phyloP scores from a whole-genome alignment of 179 eudicot genomes.

The Silene coronaria region DNA sequence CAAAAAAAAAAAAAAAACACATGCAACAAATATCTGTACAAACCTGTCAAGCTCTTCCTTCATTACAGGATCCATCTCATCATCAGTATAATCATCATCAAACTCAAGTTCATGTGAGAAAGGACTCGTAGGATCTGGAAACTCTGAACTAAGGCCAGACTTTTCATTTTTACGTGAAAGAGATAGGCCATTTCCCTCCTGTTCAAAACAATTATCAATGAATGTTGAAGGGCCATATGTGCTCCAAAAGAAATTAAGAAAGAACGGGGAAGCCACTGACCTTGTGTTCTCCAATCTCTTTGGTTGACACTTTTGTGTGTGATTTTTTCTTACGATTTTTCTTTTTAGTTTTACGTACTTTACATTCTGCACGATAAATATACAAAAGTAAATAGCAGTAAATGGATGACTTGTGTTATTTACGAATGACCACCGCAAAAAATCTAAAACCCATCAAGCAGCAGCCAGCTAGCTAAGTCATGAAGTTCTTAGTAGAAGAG shows the following conservation, averaged over 20 bases:
- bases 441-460: background rate
- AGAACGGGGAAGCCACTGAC: conserved; percentile 24
- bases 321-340: conserved; percentile 64
- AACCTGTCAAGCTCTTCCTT: conserved; percentile 85
- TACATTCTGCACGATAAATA: conserved; percentile 28
- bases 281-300: conserved; percentile 40
- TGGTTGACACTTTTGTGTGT: conserved; percentile 34
- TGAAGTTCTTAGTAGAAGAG: background rate
- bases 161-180: conserved; percentile 29
- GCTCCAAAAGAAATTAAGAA: background rate
- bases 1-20: background rate
- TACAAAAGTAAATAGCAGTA: conserved; percentile 7
- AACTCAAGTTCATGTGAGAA: conserved; percentile 47
- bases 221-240: background rate
- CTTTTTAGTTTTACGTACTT: conserved; percentile 53
- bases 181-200: conserved; percentile 27
- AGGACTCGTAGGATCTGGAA: conserved; percentile 32
- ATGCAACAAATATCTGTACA: background rate
- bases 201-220: conserved; percentile 7
- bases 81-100: conserved; percentile 61
- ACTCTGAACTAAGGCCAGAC: conserved; percentile 29
- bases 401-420: background rate
- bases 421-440: background rate
- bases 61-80: conserved; percentile 77
- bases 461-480: background rate